phyloP scores from a whole-genome alignment of 2,329 filamentous ascomycete genomes.

The Paramyrothecium sp. region DNA sequence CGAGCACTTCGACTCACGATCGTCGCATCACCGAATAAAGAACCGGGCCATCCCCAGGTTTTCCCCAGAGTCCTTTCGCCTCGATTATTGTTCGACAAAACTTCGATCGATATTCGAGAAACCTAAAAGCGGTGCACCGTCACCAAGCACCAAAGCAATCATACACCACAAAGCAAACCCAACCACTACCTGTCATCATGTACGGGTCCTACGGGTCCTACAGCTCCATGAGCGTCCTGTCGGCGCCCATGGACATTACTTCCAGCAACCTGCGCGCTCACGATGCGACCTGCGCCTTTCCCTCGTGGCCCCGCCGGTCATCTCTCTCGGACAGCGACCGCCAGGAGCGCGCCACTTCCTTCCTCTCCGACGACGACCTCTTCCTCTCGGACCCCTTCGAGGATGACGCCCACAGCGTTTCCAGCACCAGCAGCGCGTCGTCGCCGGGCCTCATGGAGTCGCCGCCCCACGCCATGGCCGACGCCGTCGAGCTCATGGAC shows the following conservation, averaged over 20 bases:
- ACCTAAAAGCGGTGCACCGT: slow-evolving; percentile 4
- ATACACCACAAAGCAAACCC: slow-evolving; percentile 15
- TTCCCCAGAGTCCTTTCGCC: neutral
- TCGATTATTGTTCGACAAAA: neutral
- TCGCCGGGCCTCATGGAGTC: slow-evolving; percentile 26
- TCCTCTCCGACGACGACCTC: slow-evolving; percentile 64
- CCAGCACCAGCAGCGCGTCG: slow-evolving; percentile 41
- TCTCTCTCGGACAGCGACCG: slow-evolving; percentile 45
- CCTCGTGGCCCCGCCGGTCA: slow-evolving; percentile 56
- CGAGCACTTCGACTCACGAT: neutral
- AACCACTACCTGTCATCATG: slow-evolving; percentile 33
- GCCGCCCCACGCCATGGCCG: slow-evolving; percentile 36
- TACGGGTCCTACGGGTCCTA: slow-evolving; percentile 50
- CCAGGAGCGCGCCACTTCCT: slow-evolving; percentile 49
- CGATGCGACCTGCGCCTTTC: slow-evolving; percentile 52
- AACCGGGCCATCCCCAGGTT: neutral
- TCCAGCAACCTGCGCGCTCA: slow-evolving; percentile 36
- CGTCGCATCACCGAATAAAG: neutral
- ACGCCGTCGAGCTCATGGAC: slow-evolving; percentile 48
- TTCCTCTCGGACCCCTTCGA: slow-evolving; percentile 51
- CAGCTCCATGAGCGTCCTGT: slow-evolving; percentile 43
- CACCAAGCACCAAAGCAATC: slow-evolving; percentile 11
- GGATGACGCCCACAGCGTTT: slow-evolving; percentile 48
- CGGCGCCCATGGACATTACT: slow-evolving; percentile 46
- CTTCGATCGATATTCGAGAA: neutral